phyloP scores from a whole-genome alignment of 257 asterid species.

The Lavandula angustifolia region DNA sequence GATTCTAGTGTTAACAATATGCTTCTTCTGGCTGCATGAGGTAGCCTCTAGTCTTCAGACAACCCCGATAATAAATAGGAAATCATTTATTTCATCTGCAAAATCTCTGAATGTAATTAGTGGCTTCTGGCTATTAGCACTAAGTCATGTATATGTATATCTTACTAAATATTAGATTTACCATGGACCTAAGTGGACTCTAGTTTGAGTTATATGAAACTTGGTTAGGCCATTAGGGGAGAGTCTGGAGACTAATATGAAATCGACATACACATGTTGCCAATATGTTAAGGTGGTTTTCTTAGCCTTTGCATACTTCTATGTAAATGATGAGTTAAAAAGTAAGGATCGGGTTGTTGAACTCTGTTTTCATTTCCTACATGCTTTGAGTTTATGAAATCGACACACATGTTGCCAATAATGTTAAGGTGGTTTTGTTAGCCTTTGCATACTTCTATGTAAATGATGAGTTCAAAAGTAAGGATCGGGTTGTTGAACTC shows the following conservation, averaged over 20 bases:
- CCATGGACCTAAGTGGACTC: not conserved
- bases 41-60: not conserved
- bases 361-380: slow-evolving; percentile 13
- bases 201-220: not conserved
- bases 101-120: not conserved
- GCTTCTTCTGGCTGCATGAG: not conserved
- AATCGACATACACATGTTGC: slow-evolving; percentile 8
- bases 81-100: not conserved
- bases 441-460: slow-evolving; percentile 5
- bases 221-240: slow-evolving; percentile 14
- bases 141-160: not conserved
- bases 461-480: not conserved
- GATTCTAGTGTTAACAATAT: not conserved
- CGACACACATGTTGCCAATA: not conserved
- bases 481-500: slow-evolving; percentile 11
- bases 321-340: not conserved
- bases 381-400: slow-evolving; percentile 18
- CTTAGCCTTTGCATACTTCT: slow-evolving; percentile 14
- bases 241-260: slow-evolving; percentile 16
- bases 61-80: not conserved
- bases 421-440: slow-evolving; percentile 15
- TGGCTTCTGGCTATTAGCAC: not conserved
- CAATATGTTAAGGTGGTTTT: slow-evolving; percentile 10
- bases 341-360: not conserved
- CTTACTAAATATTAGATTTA: slow-evolving; percentile 1